Evolutionary conservation across 2,329 filamentous ascomycete species (phyloP).

Genomic region (Endothia cerciana): DNA sequence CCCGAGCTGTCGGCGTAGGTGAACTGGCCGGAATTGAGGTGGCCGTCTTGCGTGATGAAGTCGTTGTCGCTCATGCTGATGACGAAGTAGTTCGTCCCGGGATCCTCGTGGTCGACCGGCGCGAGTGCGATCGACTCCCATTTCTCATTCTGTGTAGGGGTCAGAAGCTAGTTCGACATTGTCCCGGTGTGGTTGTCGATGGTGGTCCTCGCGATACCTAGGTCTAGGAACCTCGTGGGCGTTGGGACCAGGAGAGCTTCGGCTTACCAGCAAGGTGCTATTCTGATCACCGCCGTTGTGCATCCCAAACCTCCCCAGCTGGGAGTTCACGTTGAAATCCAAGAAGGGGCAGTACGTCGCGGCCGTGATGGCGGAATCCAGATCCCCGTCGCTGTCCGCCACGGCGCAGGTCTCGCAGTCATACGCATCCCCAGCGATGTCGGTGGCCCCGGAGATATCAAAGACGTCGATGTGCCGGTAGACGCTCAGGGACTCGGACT

Average conservation of each 20-base stretch:
- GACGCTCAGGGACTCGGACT: constrained; percentile 53
- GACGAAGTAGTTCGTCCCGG: constrained; percentile 60
- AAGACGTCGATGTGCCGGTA: constrained; percentile 74
- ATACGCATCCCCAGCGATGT: constrained; percentile 55
- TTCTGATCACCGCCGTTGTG: constrained; percentile 70
- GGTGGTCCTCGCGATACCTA: too few species aligned
- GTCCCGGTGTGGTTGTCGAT: too few species aligned
- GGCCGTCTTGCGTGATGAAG: constrained; percentile 72
- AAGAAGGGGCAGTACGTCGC: constrained; percentile 69
- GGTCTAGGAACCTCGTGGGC: too few species aligned
- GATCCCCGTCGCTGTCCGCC: constrained; percentile 48
- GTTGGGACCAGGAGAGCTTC: too few species aligned
- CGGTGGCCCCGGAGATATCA: constrained; percentile 63
- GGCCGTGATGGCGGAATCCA: constrained; percentile 58
- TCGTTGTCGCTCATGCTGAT: constrained; percentile 74
- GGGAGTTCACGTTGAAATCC: constrained; percentile 67
- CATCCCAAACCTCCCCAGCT: constrained; percentile 67
- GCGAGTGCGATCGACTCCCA: constrained; percentile 72
- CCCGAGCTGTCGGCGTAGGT: constrained; percentile 61
- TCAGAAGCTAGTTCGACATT: neutral
- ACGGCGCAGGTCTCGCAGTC: constrained; percentile 42
- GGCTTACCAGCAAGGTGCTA: constrained; percentile 48
- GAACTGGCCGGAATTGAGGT: constrained; percentile 59
- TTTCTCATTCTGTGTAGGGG: constrained; percentile 64
- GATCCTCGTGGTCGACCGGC: constrained; percentile 54